Conservation (phyloP, 345 rosid species). For the Populus tremula region DNA sequence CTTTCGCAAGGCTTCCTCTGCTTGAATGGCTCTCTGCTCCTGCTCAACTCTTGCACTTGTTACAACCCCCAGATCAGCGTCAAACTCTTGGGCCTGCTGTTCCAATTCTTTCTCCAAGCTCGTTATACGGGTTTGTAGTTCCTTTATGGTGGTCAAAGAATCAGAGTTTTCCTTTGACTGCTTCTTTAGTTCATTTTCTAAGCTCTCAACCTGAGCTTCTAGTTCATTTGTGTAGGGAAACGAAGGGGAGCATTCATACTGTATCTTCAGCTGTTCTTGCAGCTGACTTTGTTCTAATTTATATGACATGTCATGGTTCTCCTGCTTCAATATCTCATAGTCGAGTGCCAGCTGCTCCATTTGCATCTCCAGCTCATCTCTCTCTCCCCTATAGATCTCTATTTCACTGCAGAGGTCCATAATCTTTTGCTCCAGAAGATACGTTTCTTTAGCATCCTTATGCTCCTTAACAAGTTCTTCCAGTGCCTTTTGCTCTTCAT, state of each 20-base stretch:
- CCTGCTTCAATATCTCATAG: slow-evolving; percentile 91
- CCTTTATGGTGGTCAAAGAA: slow-evolving; percentile 36
- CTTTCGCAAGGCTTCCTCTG: slow-evolving; percentile 70
- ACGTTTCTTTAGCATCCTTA: slow-evolving; percentile 46
- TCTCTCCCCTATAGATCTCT: slow-evolving; percentile 74
- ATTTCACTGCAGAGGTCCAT: slow-evolving; percentile 64
- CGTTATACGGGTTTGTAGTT: slow-evolving; percentile 50
- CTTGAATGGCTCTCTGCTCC: slow-evolving; percentile 81
- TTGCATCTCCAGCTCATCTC: slow-evolving; percentile 83
- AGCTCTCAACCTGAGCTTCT: slow-evolving; percentile 25
- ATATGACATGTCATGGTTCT: slow-evolving; percentile 64
- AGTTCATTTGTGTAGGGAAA: slow-evolving; percentile 27
- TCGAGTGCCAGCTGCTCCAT: slow-evolving; percentile 96
- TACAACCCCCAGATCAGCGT: slow-evolving; percentile 59
- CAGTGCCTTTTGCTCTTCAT: slow-evolving; percentile 81
- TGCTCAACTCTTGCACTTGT: slow-evolving; percentile 55
- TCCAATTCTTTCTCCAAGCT: slow-evolving; percentile 70
- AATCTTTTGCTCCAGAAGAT: slow-evolving; percentile 62
- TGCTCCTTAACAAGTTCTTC: slow-evolving; percentile 79
- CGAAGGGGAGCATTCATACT: slow-evolving; percentile 60
- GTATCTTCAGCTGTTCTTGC: slow-evolving; percentile 75
- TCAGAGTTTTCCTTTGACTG: slow-evolving; percentile 27
- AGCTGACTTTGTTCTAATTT: slow-evolving; percentile 82
- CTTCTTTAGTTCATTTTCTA: slow-evolving; percentile 24
- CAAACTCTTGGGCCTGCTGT: slow-evolving; percentile 50